Conservation (phyloP, 2,329 filamentous ascomycete species). For the Neospermospora avenae region DNA sequence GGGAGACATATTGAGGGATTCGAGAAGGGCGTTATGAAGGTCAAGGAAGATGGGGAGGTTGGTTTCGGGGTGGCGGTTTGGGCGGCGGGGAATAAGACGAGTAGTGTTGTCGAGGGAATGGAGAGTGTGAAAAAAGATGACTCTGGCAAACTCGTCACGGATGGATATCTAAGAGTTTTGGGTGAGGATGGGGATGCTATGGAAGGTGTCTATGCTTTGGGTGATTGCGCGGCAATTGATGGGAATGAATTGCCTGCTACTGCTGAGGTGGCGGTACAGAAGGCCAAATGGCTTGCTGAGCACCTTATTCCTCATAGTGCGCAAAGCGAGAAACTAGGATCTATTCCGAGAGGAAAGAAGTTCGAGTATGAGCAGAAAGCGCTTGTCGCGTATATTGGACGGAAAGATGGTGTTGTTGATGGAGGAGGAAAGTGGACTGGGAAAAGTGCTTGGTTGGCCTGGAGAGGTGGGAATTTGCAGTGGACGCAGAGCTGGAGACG, state of each 20-base stretch:
- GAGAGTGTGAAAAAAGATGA: conserved; percentile 35
- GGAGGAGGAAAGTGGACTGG: conserved; percentile 24
- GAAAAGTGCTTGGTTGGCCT: conserved; percentile 21
- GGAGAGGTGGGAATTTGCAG: conserved; percentile 25
- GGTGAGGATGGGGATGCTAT: conserved; percentile 16
- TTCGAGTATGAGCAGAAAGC: conserved; percentile 22
- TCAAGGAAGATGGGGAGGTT: conserved; percentile 23
- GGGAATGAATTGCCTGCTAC: conserved; percentile 57
- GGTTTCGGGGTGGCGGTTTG: conserved; percentile 63
- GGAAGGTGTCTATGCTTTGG: conserved; percentile 56
- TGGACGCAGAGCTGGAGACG: conserved; percentile 27
- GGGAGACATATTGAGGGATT: conserved; percentile 56
- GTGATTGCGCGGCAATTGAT: conserved; percentile 64
- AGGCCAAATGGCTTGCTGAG: conserved; percentile 64
- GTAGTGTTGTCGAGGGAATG: conserved; percentile 44
- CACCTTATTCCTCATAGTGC: conserved; percentile 44
- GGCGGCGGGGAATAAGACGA: conserved; percentile 68
- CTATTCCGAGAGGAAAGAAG: not conserved
- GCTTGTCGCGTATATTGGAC: conserved; percentile 24
- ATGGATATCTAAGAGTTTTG: conserved; percentile 57
- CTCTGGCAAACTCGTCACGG: conserved; percentile 57
- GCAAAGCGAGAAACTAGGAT: not conserved
- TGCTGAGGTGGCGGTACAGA: conserved; percentile 70
- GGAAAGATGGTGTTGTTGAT: conserved; percentile 21
- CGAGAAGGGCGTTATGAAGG: conserved; percentile 36